Percentiles rank a stretch among this genome's conserved stretches.
phyloP scores from a whole-genome alignment of 352 stramenopile genomes.

The Pythium pyrilobum region DNA sequence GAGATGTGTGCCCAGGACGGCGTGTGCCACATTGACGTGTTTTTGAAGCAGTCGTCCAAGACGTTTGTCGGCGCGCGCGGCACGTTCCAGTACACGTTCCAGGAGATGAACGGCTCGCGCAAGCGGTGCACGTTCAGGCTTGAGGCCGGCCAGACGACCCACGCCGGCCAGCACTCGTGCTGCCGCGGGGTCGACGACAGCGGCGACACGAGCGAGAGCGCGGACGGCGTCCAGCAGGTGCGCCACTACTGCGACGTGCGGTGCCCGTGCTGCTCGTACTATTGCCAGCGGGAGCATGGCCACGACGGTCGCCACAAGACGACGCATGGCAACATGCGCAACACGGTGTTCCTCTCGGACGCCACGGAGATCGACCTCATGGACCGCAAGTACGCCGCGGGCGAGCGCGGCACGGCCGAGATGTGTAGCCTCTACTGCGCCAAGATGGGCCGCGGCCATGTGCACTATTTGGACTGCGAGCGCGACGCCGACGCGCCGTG shows the following conservation, averaged over 20 bases:
- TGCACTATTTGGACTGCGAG: neutral
- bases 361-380: conserved; percentile 54
- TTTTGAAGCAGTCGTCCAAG: conserved; percentile 63
- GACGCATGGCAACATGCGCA: conserved; percentile 77
- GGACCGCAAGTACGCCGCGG: conserved; percentile 64
- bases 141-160: conserved; percentile 33
- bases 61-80: conserved; percentile 51
- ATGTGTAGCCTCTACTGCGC: conserved; percentile 82
- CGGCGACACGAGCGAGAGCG: neutral
- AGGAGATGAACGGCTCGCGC: conserved; percentile 76
- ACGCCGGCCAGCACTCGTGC: conserved; percentile 44
- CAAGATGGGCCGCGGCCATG: conserved; percentile 39
- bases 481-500: neutral
- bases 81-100: conserved; percentile 63
- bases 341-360: conserved; percentile 66
- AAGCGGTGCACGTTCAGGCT: conserved; percentile 54
- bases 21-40: conserved; percentile 66
- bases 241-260: conserved; percentile 69
- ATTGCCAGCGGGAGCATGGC: conserved; percentile 55
- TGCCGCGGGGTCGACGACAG: conserved; percentile 12
- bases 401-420: conserved; percentile 60
- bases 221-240: conserved; percentile 7
- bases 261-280: conserved; percentile 73
- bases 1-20: conserved; percentile 47
- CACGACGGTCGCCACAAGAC: conserved; percentile 54